phyloP scores from a whole-genome alignment of 495 filamentous ascomycete species.

The Talaromyces borbonicus region DNA sequence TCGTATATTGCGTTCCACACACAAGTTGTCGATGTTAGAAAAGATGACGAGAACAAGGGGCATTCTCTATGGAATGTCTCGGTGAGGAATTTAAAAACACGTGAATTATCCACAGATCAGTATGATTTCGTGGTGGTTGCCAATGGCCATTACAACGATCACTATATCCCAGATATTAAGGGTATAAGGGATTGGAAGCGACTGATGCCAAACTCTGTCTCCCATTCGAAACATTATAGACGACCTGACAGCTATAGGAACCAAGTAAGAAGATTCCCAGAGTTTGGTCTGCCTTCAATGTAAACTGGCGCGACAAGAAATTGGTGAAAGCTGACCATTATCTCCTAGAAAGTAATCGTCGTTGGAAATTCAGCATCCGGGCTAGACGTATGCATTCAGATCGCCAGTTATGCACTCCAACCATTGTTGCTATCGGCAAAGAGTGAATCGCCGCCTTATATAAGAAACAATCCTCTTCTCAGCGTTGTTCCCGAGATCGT shows the following conservation, averaged over 20 bases:
- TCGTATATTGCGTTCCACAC: constrained; percentile 46
- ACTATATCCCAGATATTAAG: constrained; percentile 56
- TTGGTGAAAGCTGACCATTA: not conserved
- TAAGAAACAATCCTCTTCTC: not conserved
- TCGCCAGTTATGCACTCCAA: constrained; percentile 40
- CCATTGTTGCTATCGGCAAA: constrained; percentile 43
- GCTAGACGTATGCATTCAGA: constrained; percentile 70
- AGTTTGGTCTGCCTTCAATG: too few relatives aligned
- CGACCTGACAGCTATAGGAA: constrained; percentile 43
- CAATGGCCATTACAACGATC: constrained; percentile 68
- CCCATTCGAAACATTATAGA: constrained; percentile 76
- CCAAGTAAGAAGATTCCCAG: constrained; percentile 24
- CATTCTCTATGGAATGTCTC: constrained; percentile 44
- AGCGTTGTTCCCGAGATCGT: constrained; percentile 26
- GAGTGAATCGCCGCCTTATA: not conserved
- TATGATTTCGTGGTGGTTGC: constrained; percentile 79
- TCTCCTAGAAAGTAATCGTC: constrained; percentile 48
- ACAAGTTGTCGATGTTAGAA: constrained; percentile 42
- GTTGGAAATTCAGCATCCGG: constrained; percentile 75
- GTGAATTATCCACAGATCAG: constrained; percentile 19
- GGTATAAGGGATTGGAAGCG: constrained; percentile 49
- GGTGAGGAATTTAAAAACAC: constrained; percentile 36
- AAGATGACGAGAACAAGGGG: constrained; percentile 11
- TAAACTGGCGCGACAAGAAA: too few relatives aligned
- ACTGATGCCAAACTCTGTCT: constrained; percentile 52